These are phyloP conservation scores for Kwoniella mangroviensis DNA, from an alignment of 768 basidiomycete species.

Conservation along the genomic window DNA sequence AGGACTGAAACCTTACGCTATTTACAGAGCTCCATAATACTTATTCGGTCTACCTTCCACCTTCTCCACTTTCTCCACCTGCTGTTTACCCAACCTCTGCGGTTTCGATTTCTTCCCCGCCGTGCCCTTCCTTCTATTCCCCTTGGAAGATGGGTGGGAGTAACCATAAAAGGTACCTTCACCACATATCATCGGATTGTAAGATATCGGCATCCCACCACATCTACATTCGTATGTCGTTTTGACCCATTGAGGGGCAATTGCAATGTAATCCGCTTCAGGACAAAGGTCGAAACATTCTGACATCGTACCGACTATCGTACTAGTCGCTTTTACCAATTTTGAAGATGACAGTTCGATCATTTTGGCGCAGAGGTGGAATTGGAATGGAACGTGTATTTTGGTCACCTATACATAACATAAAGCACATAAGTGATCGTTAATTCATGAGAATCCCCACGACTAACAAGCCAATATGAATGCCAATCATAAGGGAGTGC, in stretches of 20 bases:
- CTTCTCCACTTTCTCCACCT: background rate
- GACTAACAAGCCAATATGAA: no score
- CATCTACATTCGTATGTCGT: constrained; percentile 12
- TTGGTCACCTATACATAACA: constrained; percentile 3
- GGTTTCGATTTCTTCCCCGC: constrained; percentile 1
- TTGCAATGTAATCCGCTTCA: constrained; percentile 1
- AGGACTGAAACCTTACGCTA: background rate
- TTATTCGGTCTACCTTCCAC: background rate
- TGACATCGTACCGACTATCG: constrained; percentile 1
- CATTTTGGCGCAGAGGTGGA: constrained; percentile 2
- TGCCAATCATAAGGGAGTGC: no score
- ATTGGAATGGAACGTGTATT: constrained; percentile 1
- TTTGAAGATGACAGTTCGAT: background rate
- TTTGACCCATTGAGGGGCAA: constrained; percentile 8
- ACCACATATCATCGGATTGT: background rate
- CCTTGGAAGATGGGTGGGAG: constrained; percentile 3
- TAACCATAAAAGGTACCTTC: constrained; percentile 10
- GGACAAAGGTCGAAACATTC: constrained; percentile 8
- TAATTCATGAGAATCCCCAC: no score
- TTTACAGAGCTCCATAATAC: background rate
- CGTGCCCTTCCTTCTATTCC: background rate
- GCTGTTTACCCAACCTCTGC: constrained; percentile 10
- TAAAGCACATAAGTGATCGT: no score
- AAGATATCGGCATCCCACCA: constrained; percentile 11
- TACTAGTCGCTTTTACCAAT: background rate